Percentiles rank a stretch among this genome's conserved stretches.
These are phyloP conservation scores for Ogataea chonburiensis DNA, from an alignment of 805 yeast species.

Conservation along the genomic window DNA sequence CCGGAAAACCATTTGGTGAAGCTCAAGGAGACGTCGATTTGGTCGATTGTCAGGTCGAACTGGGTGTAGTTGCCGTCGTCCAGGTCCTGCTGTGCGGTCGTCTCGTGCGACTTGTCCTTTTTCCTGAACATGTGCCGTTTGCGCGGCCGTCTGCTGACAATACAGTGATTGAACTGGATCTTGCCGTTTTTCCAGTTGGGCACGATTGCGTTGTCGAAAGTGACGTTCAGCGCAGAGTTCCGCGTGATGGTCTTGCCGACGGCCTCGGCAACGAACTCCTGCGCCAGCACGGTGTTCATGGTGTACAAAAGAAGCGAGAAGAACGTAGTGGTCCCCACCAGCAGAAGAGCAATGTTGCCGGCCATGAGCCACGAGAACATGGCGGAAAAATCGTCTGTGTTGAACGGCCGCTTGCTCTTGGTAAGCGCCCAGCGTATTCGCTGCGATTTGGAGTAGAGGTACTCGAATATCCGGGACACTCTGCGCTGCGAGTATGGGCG, in stretches of 20 bases:
- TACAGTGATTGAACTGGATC: constrained; percentile 79
- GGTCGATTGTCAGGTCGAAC: constrained; percentile 86
- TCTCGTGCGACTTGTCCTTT: constrained; percentile 4
- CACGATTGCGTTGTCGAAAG: constrained; percentile 90
- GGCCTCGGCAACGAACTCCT: constrained; percentile 78
- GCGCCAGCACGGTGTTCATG: constrained; percentile 82
- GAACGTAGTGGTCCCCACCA: constrained; percentile 91
- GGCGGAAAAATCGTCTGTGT: constrained; percentile 89
- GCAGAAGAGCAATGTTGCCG: constrained; percentile 76
- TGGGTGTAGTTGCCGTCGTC: constrained; percentile 97
- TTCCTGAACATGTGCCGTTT: constrained; percentile 33
- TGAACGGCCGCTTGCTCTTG: constrained; percentile 77
- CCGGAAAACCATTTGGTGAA: constrained; percentile 89
- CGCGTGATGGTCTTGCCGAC: constrained; percentile 82
- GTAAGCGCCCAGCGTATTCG: constrained; percentile 72
- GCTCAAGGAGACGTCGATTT: constrained; percentile 75
- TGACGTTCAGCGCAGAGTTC: constrained; percentile 78
- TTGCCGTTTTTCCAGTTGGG: constrained; percentile 92
- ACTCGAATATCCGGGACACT: constrained; percentile 9
- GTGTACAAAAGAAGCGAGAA: constrained; percentile 75
- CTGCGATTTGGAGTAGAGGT: constrained; percentile 9
- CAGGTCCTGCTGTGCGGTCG: constrained; percentile 33
- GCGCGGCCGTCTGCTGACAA: constrained; percentile 79
- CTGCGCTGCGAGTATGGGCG: constrained; percentile 7
- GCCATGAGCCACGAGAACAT: constrained; percentile 88